Conservation (phyloP, 176 grass and related monocot species). For the Oryza punctata region DNA sequence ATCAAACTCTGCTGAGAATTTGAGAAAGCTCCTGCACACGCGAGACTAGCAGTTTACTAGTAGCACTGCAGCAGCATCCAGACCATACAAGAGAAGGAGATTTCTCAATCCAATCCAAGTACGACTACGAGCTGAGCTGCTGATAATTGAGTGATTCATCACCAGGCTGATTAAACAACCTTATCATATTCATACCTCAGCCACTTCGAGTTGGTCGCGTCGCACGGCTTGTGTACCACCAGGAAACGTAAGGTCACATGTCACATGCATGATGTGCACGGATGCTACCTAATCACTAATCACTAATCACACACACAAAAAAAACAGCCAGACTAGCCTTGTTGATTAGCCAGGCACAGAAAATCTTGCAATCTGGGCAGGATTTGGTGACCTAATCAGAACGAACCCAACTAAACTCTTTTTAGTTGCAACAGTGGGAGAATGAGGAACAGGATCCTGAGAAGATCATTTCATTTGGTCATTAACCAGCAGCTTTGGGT, state of each 20-base stretch:
- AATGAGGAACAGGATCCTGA: not conserved
- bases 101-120: too few species aligned
- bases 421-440: not conserved
- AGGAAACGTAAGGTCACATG: not conserved
- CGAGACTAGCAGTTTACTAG: too few species aligned
- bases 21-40: too few species aligned
- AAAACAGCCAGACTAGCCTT: not conserved
- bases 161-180: not conserved
- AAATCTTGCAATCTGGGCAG: not conserved
- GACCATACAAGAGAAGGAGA: too few species aligned
- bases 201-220: not conserved
- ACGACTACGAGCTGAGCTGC: too few species aligned
- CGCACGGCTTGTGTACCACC: not conserved
- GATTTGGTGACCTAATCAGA: not conserved
- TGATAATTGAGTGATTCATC: too few species aligned
- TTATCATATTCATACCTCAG: not conserved
- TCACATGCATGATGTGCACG: not conserved
- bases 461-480: not conserved
- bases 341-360: not conserved
- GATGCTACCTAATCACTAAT: not conserved
- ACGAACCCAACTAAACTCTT: not conserved
- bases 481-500: not conserved
- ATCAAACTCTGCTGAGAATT: too few species aligned
- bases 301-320: not conserved
- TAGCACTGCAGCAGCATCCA: too few species aligned